phyloP scores from a whole-genome alignment of 768 basidiomycete species.

The Terana coerulea region DNA sequence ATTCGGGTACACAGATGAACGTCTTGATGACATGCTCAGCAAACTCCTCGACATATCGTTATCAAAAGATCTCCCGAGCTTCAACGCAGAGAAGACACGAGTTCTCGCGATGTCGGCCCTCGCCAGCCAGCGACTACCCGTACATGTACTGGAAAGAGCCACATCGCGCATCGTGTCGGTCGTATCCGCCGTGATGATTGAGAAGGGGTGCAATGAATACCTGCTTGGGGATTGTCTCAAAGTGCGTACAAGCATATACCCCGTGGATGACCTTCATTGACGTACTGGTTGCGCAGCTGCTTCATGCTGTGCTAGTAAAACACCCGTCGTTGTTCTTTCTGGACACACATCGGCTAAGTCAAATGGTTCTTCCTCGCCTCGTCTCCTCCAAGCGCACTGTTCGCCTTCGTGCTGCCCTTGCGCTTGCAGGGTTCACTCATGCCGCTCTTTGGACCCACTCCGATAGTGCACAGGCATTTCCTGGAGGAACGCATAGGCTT shows the following conservation, averaged over 20 bases:
- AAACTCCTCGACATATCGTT: neutral
- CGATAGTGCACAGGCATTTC: too few relatives aligned
- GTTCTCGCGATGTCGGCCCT: conserved; percentile 40
- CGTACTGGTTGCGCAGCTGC: neutral
- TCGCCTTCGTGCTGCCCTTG: conserved; percentile 3
- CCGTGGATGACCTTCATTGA: neutral
- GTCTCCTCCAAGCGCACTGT: neutral
- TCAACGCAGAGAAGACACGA: neutral
- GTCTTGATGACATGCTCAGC: neutral
- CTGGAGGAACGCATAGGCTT: too few relatives aligned
- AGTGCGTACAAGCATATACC: neutral
- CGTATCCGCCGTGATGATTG: neutral
- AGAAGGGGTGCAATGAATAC: neutral
- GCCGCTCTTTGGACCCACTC: neutral
- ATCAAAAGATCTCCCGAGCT: neutral
- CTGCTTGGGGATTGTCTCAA: neutral
- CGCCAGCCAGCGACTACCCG: neutral
- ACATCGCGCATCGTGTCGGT: neutral
- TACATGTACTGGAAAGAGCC: neutral
- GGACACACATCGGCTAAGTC: neutral
- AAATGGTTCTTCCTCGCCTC: neutral
- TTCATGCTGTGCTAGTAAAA: conserved; percentile 3
- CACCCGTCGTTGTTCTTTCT: conserved; percentile 12
- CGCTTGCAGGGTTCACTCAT: conserved; percentile 8
- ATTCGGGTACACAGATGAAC: neutral